phyloP scores from a whole-genome alignment of 2,329 filamentous ascomycete genomes.

The Leptographium wingfieldii region DNA sequence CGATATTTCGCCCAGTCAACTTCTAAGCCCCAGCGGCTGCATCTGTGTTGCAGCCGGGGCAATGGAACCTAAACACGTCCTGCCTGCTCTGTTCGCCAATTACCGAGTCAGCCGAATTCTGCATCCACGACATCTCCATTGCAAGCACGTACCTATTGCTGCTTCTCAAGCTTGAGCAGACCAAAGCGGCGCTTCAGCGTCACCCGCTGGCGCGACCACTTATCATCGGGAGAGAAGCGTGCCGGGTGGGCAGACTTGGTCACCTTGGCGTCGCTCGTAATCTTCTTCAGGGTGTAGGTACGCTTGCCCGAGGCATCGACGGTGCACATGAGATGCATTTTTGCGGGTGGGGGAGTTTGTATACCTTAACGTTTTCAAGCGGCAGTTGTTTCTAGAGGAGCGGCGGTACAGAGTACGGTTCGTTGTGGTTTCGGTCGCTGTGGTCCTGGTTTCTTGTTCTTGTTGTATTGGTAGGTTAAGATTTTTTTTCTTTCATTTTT shows the following conservation, averaged over 20 bases:
- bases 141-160: slow-evolving; percentile 54
- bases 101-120: neutral
- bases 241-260: slow-evolving; percentile 95
- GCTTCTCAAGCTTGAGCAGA: slow-evolving; percentile 46
- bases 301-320: slow-evolving; percentile 73
- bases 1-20: too few species aligned
- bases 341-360: neutral
- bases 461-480: neutral
- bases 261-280: slow-evolving; percentile 59
- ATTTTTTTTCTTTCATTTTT: neutral
- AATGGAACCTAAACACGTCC: neutral
- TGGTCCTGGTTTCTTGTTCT: neutral
- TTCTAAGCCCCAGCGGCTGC: too few species aligned
- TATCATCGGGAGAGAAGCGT: slow-evolving; percentile 95
- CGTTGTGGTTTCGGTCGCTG: neutral
- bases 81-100: neutral
- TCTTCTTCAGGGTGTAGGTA: slow-evolving; percentile 90
- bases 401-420: neutral
- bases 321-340: slow-evolving; percentile 67
- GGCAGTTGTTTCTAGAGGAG: neutral
- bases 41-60: neutral
- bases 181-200: slow-evolving; percentile 90
- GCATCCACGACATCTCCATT: neutral
- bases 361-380: neutral
- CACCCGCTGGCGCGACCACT: slow-evolving; percentile 93